A percentile compares a stretch with the other conserved stretches of the same genome.
Conservation (phyloP, 169 alveolate species). For the Amoebophrya sp. region DNA sequence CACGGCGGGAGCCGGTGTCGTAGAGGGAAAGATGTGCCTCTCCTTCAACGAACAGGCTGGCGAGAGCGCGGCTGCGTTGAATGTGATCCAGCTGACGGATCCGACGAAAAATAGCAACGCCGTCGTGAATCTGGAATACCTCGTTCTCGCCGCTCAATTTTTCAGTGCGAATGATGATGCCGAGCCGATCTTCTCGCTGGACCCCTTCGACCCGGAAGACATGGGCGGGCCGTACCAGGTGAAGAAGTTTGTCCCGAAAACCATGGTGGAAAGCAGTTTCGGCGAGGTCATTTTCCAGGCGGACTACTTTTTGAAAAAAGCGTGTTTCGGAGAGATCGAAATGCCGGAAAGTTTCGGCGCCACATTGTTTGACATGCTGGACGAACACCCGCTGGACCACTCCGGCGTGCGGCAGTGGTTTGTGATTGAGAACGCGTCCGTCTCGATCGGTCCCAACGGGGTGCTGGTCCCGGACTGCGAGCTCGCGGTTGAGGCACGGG, state of each 20-base stretch:
- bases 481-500: not conserved
- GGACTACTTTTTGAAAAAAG: not conserved
- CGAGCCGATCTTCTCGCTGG: not conserved
- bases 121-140: not conserved
- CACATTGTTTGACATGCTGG: not conserved
- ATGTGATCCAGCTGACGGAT: not conserved
- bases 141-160: not conserved
- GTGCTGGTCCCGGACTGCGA: not conserved
- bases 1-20: too few relatives aligned
- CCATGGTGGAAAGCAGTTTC: not conserved
- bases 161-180: not conserved
- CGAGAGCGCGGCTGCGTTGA: not conserved
- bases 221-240: not conserved
- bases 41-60: too few relatives aligned
- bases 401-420: not conserved
- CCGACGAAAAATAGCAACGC: too few relatives aligned
- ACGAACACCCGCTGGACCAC: not conserved
- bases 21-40: too few relatives aligned
- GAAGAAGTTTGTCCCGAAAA: not conserved
- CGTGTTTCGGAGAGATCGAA: not conserved
- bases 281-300: not conserved
- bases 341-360: too few relatives aligned
- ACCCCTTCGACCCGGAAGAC: not conserved
- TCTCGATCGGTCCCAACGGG: not conserved
- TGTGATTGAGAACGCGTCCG: not conserved